These are phyloP conservation scores for Trichoderma endophyticum DNA, from an alignment of 2,329 filamentous ascomycete genomes.

Conservation along the genomic window DNA sequence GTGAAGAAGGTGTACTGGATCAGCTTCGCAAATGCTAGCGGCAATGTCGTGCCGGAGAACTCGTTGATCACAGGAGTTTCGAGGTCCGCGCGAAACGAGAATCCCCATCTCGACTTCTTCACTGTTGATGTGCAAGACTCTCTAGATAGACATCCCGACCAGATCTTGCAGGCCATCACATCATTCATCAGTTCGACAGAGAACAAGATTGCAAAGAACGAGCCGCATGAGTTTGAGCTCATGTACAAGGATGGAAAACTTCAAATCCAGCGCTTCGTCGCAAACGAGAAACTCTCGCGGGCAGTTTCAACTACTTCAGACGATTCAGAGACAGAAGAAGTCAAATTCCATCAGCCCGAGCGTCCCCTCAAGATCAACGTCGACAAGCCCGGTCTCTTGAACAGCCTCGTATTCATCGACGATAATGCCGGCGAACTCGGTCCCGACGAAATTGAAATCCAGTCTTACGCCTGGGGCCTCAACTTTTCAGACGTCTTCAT, in stretches of 20 bases:
- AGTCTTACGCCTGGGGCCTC: constrained; percentile 27
- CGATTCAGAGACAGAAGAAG: not conserved
- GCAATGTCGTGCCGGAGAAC: not conserved
- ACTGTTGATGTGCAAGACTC: constrained; percentile 7
- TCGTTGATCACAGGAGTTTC: not conserved
- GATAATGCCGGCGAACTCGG: constrained; percentile 18
- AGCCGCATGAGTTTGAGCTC: not conserved
- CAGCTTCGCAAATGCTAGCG: not conserved
- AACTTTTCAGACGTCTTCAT: constrained; percentile 39
- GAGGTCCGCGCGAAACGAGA: not conserved
- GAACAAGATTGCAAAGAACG: not conserved
- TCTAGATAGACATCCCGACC: not conserved
- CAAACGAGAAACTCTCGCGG: not conserved
- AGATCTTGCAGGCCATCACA: not conserved
- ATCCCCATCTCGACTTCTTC: not conserved
- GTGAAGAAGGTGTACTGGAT: not conserved
- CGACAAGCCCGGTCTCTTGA: constrained; percentile 20
- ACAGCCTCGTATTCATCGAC: constrained; percentile 23
- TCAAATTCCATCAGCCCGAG: not conserved
- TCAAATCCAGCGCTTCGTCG: not conserved
- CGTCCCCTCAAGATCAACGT: not conserved
- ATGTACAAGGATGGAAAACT: not conserved
- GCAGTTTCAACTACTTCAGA: not conserved
- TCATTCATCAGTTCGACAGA: not conserved
- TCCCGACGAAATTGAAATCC: constrained; percentile 20